Evolutionary conservation across 768 basidiomycete species (phyloP), one percentile per base, ranked within the genome.

Genomic region (Lactarius sanguifluus): DNA sequence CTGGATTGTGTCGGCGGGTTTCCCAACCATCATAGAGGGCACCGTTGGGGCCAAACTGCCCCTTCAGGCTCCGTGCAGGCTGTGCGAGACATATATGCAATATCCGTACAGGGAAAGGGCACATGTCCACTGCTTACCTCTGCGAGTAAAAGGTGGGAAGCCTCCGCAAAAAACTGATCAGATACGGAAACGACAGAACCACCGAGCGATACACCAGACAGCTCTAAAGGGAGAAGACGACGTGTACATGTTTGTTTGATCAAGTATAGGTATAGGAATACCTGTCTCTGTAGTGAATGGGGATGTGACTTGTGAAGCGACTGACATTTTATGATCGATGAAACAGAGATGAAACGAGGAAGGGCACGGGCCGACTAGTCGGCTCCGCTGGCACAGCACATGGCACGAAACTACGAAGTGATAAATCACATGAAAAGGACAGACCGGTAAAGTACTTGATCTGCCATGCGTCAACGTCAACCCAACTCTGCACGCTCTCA

Each of bases 1-100:
- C 73, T 1, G 90, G 86, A 76, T 97, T 98, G 76, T 99, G 97
- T 71, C 97, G 79, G 50, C 94, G 81, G 32, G 83, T 84, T 76
- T 99, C 97, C 97, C 97, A 99, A 61, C 96, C 97, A 70, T 89
- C 92, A 76, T 83, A 98, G 28, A 98, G 77, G 0, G 96, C 96
- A 28, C 97, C 97, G 50, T 95, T 96, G 3, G 94, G 92, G 8
- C 96, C 96, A 72, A 95, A 99, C 71, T 95, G 93, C n/a, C 97
- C 97, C 76, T 96, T 95, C 74, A 97, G 77, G 70, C 89, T 93
- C 5, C 83, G 85, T 28, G 96, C 87, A 8, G 96, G 91, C 95
- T 97, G 30, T 12, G 57, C 16, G 5, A 47, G 13, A 23, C 25
- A 52, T 25, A 41, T 9, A 62, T 47, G 41, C 47, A 50, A 50